A percentile compares a stretch with the other conserved stretches of the same genome.
Conservation (phyloP, 2,329 filamentous ascomycete species). For the Periconia sp. region DNA sequence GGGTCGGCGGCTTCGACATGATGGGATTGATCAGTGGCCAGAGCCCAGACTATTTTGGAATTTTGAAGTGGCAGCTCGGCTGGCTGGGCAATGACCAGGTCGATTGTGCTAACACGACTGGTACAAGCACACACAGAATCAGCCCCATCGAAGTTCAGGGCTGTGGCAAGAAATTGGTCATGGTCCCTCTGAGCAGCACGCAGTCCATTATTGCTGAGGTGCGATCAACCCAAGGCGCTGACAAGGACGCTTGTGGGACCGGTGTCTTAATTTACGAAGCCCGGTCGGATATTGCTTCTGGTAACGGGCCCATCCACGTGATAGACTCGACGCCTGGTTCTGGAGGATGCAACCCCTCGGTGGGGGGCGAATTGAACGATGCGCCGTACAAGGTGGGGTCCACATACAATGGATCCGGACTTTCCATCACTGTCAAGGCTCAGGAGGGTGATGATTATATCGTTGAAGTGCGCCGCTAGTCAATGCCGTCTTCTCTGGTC, state of each 20-base stretch:
- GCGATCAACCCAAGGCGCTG: constrained; percentile 6
- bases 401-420: constrained; percentile 4
- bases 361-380: constrained; percentile 8
- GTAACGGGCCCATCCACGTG: constrained; percentile 8
- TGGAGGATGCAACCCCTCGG: constrained; percentile 1
- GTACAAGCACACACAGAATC: constrained; percentile 10
- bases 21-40: constrained; percentile 16
- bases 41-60: constrained; percentile 13
- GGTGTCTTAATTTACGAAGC: constrained; percentile 14
- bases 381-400: constrained; percentile 4
- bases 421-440: constrained; percentile 4
- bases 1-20: constrained; percentile 18
- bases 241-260: constrained; percentile 8
- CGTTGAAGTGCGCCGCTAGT: constrained; percentile 2
- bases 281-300: not conserved
- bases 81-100: constrained; percentile 16
- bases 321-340: constrained; percentile 11
- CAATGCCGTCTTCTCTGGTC: too few species aligned
- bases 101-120: constrained; percentile 7
- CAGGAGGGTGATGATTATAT: constrained; percentile 10
- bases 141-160: constrained; percentile 12
- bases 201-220: constrained; percentile 13
- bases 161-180: constrained; percentile 6
- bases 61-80: constrained; percentile 18
- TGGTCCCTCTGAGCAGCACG: constrained; percentile 8